Evolutionary conservation across 768 basidiomycete genomes (phyloP).

Genomic region (Tricholoma matsutake): DNA sequence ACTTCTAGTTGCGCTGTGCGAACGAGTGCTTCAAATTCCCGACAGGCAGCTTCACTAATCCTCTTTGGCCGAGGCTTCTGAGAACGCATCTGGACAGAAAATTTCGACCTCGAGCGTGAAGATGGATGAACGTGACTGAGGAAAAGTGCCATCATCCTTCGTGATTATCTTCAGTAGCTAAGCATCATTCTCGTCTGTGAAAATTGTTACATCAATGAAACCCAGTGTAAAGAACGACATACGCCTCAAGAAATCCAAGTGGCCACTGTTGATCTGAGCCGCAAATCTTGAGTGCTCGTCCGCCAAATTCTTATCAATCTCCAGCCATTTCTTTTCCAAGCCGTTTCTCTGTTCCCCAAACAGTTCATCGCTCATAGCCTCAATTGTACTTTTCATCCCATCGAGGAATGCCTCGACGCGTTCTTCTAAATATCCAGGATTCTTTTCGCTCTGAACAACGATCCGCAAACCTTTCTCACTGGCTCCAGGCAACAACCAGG

Average conservation of each 20-base stretch:
- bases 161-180: slow-evolving; percentile 57
- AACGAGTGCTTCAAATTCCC: slow-evolving; percentile 57
- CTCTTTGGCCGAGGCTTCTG: slow-evolving; percentile 58
- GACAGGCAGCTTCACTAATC: slow-evolving; percentile 61
- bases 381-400: slow-evolving; percentile 63
- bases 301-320: slow-evolving; percentile 83
- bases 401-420: slow-evolving; percentile 88
- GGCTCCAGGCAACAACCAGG: slow-evolving; percentile 57
- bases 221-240: slow-evolving; percentile 27
- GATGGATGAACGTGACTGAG: slow-evolving; percentile 63
- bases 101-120: slow-evolving; percentile 70
- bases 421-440: slow-evolving; percentile 75
- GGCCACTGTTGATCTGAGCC: slow-evolving; percentile 70
- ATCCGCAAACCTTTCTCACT: slow-evolving; percentile 77
- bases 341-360: slow-evolving; percentile 78
- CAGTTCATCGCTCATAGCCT: slow-evolving; percentile 65
- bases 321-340: slow-evolving; percentile 77
- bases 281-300: slow-evolving; percentile 78
- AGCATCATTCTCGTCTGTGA: slow-evolving; percentile 71
- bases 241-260: slow-evolving; percentile 86
- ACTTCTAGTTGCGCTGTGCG: slow-evolving; percentile 45
- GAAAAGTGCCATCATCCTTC: slow-evolving; percentile 73
- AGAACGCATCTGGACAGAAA: slow-evolving; percentile 80
- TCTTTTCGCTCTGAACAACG: slow-evolving; percentile 85
- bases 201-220: slow-evolving; percentile 8